Conservation (phyloP, 495 filamentous ascomycete species). For the Xylaria curta region DNA sequence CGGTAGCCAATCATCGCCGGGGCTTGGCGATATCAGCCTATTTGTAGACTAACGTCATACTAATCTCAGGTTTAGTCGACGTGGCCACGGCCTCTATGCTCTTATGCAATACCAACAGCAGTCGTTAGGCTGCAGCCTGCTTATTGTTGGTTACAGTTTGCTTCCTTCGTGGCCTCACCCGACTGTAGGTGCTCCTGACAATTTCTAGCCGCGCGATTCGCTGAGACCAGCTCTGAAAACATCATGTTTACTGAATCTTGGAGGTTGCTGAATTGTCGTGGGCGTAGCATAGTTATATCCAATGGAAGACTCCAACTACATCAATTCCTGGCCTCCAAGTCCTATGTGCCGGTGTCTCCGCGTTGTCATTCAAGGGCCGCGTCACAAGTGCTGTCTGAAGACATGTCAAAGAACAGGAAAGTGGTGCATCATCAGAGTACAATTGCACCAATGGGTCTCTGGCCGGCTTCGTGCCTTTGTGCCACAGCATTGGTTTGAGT, state of each 20-base stretch:
- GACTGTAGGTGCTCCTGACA: too few relatives aligned
- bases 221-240: neutral
- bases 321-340: neutral
- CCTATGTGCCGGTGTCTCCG: neutral
- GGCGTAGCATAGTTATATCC: neutral
- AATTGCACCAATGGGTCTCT: neutral
- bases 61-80: neutral
- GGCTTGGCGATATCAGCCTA: slow-evolving; percentile 2
- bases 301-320: neutral
- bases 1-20: neutral
- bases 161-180: neutral
- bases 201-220: neutral
- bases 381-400: neutral
- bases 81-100: neutral
- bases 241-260: neutral
- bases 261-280: neutral
- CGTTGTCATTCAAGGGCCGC: neutral
- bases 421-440: neutral
- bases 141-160: neutral
- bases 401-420: neutral
- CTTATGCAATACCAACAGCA: neutral
- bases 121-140: slow-evolving; percentile 11
- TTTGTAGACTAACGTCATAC: neutral
- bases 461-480: neutral
- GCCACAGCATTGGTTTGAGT: neutral